Evolutionary conservation across 352 stramenopile species (phyloP).

Genomic region (Globisporangium uncinulatum): DNA sequence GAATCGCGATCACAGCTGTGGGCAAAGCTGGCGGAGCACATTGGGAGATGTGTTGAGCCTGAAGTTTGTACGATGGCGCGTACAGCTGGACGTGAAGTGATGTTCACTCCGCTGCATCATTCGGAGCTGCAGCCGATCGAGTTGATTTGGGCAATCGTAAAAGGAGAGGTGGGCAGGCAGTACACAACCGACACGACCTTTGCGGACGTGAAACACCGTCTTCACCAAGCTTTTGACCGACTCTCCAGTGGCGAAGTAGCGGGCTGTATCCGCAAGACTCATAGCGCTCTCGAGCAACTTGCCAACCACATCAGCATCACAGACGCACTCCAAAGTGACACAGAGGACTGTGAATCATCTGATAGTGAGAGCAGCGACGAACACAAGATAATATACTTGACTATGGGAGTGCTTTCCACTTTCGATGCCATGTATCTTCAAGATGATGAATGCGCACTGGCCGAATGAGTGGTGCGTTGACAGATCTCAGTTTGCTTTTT

Average conservation of each 20-base stretch:
- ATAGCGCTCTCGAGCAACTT: too few relatives aligned
- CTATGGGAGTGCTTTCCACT: too few relatives aligned
- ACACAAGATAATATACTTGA: too few relatives aligned
- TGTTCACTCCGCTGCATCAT: constrained; percentile 20
- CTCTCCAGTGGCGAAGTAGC: background rate
- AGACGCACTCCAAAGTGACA: too few relatives aligned
- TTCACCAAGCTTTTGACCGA: background rate
- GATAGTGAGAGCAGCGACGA: too few relatives aligned
- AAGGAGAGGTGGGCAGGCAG: constrained; percentile 12
- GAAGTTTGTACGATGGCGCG: constrained; percentile 10
- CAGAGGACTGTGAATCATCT: too few relatives aligned
- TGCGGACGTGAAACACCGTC: constrained; percentile 1
- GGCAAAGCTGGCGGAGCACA: constrained; percentile 1
- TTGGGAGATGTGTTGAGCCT: constrained; percentile 5
- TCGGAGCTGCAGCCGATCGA: constrained; percentile 22
- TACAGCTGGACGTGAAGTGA: constrained; percentile 1
- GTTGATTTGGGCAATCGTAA: constrained; percentile 16
- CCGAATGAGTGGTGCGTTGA: too few relatives aligned
- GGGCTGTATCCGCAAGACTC: too few relatives aligned
- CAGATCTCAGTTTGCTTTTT: too few relatives aligned
- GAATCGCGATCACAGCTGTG: background rate
- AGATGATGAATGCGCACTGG: too few relatives aligned
- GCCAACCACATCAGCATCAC: too few relatives aligned
- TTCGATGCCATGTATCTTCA: too few relatives aligned
- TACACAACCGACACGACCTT: constrained; percentile 13